Percentiles rank a stretch among this genome's conserved stretches.
Evolutionary conservation across 306 rosid genomes (phyloP).

Genomic region (Dalbergia oliveri): DNA sequence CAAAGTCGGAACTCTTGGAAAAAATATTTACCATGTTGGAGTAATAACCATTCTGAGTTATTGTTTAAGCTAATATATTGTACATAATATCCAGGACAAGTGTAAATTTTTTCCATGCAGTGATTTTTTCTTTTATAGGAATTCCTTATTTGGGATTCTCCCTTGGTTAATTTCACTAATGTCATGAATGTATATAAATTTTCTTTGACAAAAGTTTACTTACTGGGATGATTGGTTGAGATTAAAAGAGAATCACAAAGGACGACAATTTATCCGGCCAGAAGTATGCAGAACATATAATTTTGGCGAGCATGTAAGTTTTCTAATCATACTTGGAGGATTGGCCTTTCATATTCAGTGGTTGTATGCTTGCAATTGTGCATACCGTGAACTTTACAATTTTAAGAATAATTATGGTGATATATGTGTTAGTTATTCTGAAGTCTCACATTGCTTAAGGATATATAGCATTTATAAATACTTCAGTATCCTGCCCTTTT

Average conservation of each 20-base stretch:
- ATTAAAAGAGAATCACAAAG: constrained; percentile 81
- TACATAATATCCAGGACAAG: constrained; percentile 1
- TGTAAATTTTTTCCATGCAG: background rate
- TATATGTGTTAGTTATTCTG: too few species aligned
- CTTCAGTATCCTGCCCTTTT: too few species aligned
- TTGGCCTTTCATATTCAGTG: constrained; percentile 9
- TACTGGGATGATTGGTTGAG: constrained; percentile 99
- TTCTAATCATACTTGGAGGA: constrained; percentile 34
- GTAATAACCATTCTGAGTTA: background rate
- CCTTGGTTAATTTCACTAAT: constrained; percentile 41
- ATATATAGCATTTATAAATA: too few species aligned
- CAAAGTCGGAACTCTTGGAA: constrained; percentile 19
- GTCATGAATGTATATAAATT: constrained; percentile 43
- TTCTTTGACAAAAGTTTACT: constrained; percentile 84
- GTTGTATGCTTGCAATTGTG: background rate
- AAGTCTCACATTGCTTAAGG: too few species aligned
- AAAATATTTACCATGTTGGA: constrained; percentile 10
- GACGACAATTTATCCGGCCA: constrained; percentile 93
- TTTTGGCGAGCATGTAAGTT: constrained; percentile 92
- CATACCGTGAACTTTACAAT: background rate
- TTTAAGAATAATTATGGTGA: background rate
- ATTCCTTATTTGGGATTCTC: constrained; percentile 12
- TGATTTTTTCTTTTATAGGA: constrained; percentile 2
- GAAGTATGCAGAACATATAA: constrained; percentile 98
- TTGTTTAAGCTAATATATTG: constrained; percentile 9